phyloP scores from a whole-genome alignment of 2,329 filamentous ascomycete species.

The Furcasterigmium furcatum region DNA sequence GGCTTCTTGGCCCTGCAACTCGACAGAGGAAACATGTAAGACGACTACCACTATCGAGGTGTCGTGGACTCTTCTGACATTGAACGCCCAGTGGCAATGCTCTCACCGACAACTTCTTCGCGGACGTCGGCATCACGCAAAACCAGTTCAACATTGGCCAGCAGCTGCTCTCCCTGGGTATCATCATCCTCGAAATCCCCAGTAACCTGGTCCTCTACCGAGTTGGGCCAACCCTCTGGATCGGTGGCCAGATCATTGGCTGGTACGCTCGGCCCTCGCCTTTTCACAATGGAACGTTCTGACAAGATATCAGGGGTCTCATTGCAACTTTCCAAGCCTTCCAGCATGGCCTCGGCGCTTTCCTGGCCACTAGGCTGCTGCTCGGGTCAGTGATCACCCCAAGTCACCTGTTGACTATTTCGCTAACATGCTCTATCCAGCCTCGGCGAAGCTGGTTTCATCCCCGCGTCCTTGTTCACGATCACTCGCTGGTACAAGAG shows the following conservation, averaged over 20 bases:
- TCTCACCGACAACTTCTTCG: slow-evolving; percentile 30
- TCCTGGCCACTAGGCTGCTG: slow-evolving; percentile 34
- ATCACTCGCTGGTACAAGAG: slow-evolving; percentile 45
- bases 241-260: slow-evolving; percentile 38
- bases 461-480: slow-evolving; percentile 42
- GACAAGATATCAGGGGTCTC: slow-evolving; percentile 25
- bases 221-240: slow-evolving; percentile 41
- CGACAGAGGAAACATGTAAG: slow-evolving; percentile 29
- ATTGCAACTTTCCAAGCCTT: slow-evolving; percentile 30
- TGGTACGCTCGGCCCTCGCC: slow-evolving; percentile 23
- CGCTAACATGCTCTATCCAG: not conserved
- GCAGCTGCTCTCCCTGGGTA: slow-evolving; percentile 45
- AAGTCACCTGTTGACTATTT: not conserved
- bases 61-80: not conserved
- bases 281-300: no score
- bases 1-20: slow-evolving; percentile 41
- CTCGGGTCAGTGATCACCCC: slow-evolving; percentile 15
- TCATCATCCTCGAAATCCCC: slow-evolving; percentile 42
- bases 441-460: slow-evolving; percentile 37
- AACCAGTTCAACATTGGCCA: slow-evolving; percentile 51
- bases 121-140: slow-evolving; percentile 45
- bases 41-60: no score
- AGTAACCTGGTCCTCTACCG: slow-evolving; percentile 45
- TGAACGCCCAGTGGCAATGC: slow-evolving; percentile 6
- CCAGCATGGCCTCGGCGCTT: slow-evolving; percentile 23